These are phyloP conservation scores for Colletotrichum sp. DNA, from an alignment of 2,329 filamentous ascomycete species.

Conservation along the genomic window DNA sequence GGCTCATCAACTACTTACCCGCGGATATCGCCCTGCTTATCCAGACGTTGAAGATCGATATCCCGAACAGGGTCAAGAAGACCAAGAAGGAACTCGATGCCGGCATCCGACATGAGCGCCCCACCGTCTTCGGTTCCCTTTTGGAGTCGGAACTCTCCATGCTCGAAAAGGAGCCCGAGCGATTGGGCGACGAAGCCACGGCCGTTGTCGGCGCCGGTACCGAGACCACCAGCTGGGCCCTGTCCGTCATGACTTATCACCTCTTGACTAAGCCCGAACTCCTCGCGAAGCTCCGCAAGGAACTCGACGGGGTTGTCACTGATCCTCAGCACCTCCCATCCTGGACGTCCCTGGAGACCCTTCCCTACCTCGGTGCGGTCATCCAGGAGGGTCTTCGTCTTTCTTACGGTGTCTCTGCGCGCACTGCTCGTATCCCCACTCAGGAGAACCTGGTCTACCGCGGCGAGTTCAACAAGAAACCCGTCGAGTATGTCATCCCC, in stretches of 20 bases:
- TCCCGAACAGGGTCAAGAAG: conserved; percentile 18
- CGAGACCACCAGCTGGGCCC: conserved; percentile 30
- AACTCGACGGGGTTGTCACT: conserved; percentile 29
- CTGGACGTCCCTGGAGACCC: conserved; percentile 36
- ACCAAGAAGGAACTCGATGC: conserved; percentile 21
- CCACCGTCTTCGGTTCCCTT: conserved; percentile 21
- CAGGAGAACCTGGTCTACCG: conserved; percentile 34
- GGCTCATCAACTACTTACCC: conserved; percentile 20
- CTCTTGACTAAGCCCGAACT: conserved; percentile 36
- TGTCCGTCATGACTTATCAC: conserved; percentile 39
- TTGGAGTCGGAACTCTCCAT: conserved; percentile 19
- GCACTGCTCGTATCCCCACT: conserved; percentile 30
- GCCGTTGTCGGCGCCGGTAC: conserved; percentile 21
- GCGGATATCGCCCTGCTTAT: conserved; percentile 19
- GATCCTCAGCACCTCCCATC: conserved; percentile 29
- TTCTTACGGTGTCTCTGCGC: conserved; percentile 30
- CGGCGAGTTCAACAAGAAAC: conserved; percentile 26
- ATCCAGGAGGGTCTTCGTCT: conserved; percentile 42
- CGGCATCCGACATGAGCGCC: conserved; percentile 21
- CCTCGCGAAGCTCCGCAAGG: conserved; percentile 31
- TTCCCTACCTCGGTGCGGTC: conserved; percentile 41
- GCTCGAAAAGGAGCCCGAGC: conserved; percentile 8
- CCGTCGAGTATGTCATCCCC: conserved; percentile 36
- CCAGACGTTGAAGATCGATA: conserved; percentile 17
- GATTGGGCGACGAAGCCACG: conserved; percentile 19